Evolutionary conservation across 1,284 basidiomycete genomes (phyloP).

Genomic region (Marasmius sp.): DNA sequence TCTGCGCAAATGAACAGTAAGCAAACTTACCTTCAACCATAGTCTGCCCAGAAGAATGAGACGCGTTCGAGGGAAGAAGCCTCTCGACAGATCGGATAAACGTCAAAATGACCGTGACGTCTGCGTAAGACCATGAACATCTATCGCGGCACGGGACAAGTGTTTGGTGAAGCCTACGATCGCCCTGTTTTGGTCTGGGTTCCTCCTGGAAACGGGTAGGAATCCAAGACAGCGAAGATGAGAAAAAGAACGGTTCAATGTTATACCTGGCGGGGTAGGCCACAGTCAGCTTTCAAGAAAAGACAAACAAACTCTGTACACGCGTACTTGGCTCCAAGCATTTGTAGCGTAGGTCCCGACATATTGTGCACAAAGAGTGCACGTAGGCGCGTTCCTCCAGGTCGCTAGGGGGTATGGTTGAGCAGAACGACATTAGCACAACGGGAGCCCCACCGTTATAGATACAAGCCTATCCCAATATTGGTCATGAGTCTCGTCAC

Average conservation of each 20-base stretch:
- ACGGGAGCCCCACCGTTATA: not conserved
- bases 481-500: not conserved
- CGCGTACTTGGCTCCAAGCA: constrained; percentile 48
- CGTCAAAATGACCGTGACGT: not conserved
- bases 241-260: constrained; percentile 60
- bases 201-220: constrained; percentile 53
- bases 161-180: constrained; percentile 39
- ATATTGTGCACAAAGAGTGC: constrained; percentile 50
- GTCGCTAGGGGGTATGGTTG: constrained; percentile 26
- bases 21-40: not conserved
- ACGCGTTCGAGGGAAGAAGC: not conserved
- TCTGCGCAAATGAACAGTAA: not conserved
- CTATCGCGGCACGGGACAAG: not conserved
- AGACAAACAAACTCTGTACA: not conserved
- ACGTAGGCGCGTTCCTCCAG: constrained; percentile 38
- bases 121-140: not conserved
- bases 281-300: not conserved
- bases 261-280: constrained; percentile 30
- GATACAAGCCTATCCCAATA: not conserved
- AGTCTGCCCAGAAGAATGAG: not conserved
- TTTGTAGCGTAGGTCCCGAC: constrained; percentile 47
- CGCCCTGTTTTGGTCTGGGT: constrained; percentile 31
- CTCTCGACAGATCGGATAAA: not conserved
- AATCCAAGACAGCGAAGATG: constrained; percentile 56
- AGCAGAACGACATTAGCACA: not conserved